Conservation (phyloP, 768 basidiomycete genomes). For the Leccinum truebloodii region DNA sequence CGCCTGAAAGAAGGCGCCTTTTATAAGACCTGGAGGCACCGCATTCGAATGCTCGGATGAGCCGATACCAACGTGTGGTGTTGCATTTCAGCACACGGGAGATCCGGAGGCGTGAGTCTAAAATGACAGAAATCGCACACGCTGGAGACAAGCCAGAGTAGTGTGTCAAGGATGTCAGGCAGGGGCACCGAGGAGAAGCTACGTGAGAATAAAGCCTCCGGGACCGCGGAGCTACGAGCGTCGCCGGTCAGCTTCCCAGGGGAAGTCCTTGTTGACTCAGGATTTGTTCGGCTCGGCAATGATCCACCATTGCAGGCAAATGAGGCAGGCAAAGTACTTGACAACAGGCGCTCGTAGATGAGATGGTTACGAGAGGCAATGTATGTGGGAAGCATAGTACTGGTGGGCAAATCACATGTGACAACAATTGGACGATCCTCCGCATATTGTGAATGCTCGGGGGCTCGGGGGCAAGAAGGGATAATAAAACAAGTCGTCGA, state of each 20-base stretch:
- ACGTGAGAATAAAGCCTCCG: not conserved
- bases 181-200: not conserved
- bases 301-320: not conserved
- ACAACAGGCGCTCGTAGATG: not conserved
- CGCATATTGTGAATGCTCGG: not conserved
- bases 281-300: not conserved
- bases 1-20: not conserved
- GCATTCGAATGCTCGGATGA: not conserved
- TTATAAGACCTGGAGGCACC: constrained; percentile 20
- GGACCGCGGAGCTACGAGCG: not conserved
- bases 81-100: not conserved
- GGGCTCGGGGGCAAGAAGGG: not conserved
- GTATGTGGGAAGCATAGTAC: not conserved
- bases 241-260: not conserved
- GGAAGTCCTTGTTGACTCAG: constrained; percentile 1
- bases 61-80: not conserved
- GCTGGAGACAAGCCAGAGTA: not conserved
- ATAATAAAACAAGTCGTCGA: not conserved
- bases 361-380: constrained; percentile 31
- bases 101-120: not conserved
- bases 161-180: not conserved
- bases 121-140: not conserved
- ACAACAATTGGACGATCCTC: not conserved
- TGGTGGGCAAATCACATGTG: not conserved
- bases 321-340: not conserved